Base-by-base conservation (phyloP, 306 rosid genomes). In the Canavalia gladiata region DNA sequence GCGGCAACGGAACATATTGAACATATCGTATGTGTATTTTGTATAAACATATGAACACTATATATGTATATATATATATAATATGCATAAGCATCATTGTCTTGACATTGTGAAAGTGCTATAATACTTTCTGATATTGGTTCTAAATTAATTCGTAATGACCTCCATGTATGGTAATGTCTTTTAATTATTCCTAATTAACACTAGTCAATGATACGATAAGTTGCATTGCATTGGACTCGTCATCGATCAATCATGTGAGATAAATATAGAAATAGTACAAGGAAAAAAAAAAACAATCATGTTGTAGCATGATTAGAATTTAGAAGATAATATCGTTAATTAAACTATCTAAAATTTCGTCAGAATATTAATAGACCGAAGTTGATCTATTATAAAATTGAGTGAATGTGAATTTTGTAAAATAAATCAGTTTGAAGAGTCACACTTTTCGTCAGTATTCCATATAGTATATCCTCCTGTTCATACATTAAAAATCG, bases 271-370 rank as follows among this genome's bases (percentile, higher is more conserved):
- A 13, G 55, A 54, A 35, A 8, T 10, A 10, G 4, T 5, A 42
- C 0, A 37, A 54, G 13, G 18, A 33, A 18, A 72, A 72, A 34
- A 43, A 28, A 68, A 70, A 10, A 30, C 2, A 29, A 4, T 2
- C 29, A 30, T 3, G 9, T 11, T 29, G 47, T 11, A 47, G 41
- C 29, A 28, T 47, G 58, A 46, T 69, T 68, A 28, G 41, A 30
- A 29, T 50, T 18, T 18, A 18, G 25, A 18, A 18, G 25, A 66
- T 1, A 68, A 68, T 46, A 11, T 45, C 6, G 3, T 28, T 68
- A 28, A 68, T 68, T 68, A 68, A 68, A 68, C n/a, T 43, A 68
- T 50, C 49, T 34, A n/a, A 51, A 33, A 33, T 66, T 25, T 45
- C 4, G 6, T 71, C 25, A 49, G n/a, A 52, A 72, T 52, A 51